Evolutionary conservation across 2,329 filamentous ascomycete genomes (phyloP), one percentile per base, ranked within the genome.

Genomic region (Chaetomiaceae sp.): DNA sequence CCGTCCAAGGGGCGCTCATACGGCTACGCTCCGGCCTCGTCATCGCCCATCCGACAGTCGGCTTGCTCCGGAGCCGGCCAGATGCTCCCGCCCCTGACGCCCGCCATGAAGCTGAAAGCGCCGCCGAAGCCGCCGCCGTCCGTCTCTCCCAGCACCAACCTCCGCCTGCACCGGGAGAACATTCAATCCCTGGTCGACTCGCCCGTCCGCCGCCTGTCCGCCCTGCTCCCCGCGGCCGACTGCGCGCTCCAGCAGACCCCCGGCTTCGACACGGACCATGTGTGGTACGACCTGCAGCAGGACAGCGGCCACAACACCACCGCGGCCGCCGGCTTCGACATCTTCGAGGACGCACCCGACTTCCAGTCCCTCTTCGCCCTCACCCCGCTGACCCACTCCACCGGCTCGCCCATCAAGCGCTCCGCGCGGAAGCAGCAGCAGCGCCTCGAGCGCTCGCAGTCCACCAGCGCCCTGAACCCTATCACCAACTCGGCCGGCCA

Each of bases 131-230:
- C 71, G 11, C 78, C 77, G 20, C 86, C 86, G 44, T 95, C 91
- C 1, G 84, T 88, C 15, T 97, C 91, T 12, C 91, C 93, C 2
- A 94, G 93, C 62, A 96, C 91, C 9, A 95, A 95, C 60, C 75
- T 97, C 17, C 83, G 84, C 48, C 82, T 93, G 55, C 93, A 97
- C 62, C 86, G 91, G 45, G 83, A 91, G 59, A 84, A 81, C 55
- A 88, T 97, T 42, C 79, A 80, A 56, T 74, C 86, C 55, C 80
- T 95, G 72, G 79, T 95, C 36, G 86, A 88, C 47, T 93, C 88
- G 5, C 88, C 88, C 4, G 71, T 79, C 41, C 66, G 70, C 22
- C 66, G 69, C 14, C 75, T 79, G 38, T 53, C 49, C 15, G 48
- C 54, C 14, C 45, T 56, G 72, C 70, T 51, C 68, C 71, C 53